These are phyloP conservation scores for Penicillium sp. DNA, from an alignment of 2,329 filamentous ascomycete species.

Conservation along the genomic window DNA sequence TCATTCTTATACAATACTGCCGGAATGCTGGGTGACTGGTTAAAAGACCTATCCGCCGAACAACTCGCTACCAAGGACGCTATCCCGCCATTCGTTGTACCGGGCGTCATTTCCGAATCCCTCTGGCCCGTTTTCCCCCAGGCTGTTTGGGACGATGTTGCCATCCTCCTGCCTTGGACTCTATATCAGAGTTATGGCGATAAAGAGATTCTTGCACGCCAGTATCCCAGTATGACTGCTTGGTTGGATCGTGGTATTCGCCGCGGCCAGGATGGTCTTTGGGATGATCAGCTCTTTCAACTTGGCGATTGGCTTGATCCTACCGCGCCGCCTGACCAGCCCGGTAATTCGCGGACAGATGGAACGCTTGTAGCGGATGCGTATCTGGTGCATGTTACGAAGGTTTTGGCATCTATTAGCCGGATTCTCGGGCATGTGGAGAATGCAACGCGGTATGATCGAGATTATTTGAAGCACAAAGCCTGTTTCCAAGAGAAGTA, in stretches of 20 bases:
- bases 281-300: conserved; percentile 11
- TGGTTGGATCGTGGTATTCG: conserved; percentile 11
- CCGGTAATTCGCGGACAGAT: conserved; percentile 7
- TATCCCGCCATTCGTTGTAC: conserved; percentile 6
- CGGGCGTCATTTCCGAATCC: conserved; percentile 2
- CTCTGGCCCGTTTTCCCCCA: conserved; percentile 10
- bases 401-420: conserved; percentile 36
- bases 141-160: conserved; percentile 15
- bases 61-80: conserved; percentile 20
- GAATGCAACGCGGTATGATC: conserved; percentile 3
- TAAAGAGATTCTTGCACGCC: conserved; percentile 2
- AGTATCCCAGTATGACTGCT: conserved; percentile 13
- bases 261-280: conserved; percentile 10
- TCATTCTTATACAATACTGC: conserved; percentile 60
- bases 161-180: conserved; percentile 11
- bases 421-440: neutral
- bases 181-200: conserved; percentile 14
- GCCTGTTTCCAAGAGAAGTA: conserved; percentile 6
- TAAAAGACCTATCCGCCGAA: conserved; percentile 50
- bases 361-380: conserved; percentile 14
- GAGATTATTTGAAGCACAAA: neutral
- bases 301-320: conserved; percentile 25
- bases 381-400: conserved; percentile 13
- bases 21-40: conserved; percentile 57
- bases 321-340: conserved; percentile 9